Conservation (phyloP, 2,329 filamentous ascomycete species). For the Geoglossum cookeanum region DNA sequence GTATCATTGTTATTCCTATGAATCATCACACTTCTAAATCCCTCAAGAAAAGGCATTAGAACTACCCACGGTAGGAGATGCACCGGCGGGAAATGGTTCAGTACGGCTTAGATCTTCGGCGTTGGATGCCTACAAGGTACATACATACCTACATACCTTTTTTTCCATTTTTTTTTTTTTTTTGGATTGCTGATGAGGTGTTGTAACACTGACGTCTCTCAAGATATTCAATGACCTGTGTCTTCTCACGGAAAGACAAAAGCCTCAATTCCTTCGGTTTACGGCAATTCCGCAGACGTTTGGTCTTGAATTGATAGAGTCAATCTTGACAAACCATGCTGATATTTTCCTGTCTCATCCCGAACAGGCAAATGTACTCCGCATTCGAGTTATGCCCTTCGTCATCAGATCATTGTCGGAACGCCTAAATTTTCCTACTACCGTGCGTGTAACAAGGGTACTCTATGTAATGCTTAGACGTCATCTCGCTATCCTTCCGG, state of each 20-base stretch:
- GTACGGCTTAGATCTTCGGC: constrained; percentile 56
- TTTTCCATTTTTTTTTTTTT: no score
- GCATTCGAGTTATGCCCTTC: constrained; percentile 62
- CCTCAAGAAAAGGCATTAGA: constrained; percentile 21
- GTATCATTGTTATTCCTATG: constrained; percentile 15
- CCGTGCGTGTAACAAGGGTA: constrained; percentile 65
- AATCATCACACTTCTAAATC: constrained; percentile 9
- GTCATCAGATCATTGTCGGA: constrained; percentile 61
- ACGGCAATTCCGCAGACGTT: constrained; percentile 63
- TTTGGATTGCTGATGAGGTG: background rate
- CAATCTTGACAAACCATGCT: constrained; percentile 71
- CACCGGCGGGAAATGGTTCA: constrained; percentile 43
- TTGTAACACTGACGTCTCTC: constrained; percentile 7
- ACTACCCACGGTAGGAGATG: constrained; percentile 42
- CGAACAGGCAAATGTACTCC: constrained; percentile 64
- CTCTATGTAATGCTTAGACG: constrained; percentile 63
- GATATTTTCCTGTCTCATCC: constrained; percentile 57
- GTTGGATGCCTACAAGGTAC: constrained; percentile 62
- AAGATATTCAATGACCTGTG: constrained; percentile 80
- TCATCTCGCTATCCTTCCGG: constrained; percentile 53
- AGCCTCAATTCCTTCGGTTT: constrained; percentile 64
- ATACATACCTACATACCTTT: constrained; percentile 9
- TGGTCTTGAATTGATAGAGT: constrained; percentile 80
- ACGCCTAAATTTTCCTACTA: constrained; percentile 60
- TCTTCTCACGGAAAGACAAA: constrained; percentile 66